Evolutionary conservation across 2,329 filamentous ascomycete species (phyloP).

Genomic region (Metarhizium anisopliae): DNA sequence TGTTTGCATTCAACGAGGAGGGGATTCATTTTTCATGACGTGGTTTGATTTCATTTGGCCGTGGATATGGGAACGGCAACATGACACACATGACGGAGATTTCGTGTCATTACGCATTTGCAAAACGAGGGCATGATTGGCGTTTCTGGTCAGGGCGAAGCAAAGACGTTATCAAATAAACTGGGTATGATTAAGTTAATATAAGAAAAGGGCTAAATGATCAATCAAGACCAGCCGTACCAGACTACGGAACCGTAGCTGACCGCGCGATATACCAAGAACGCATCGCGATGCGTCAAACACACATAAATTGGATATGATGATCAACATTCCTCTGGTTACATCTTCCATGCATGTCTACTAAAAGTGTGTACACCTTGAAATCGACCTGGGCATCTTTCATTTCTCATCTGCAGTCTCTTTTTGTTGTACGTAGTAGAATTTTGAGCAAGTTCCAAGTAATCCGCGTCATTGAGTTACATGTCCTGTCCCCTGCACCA

Average conservation of each 20-base stretch:
- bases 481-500: neutral
- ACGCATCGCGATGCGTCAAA: too few relatives aligned
- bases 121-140: neutral
- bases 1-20: conserved; percentile 79
- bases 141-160: neutral
- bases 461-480: neutral
- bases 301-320: neutral
- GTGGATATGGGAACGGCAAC: neutral
- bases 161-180: neutral
- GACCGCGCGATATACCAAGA: too few relatives aligned
- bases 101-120: neutral
- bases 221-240: too few relatives aligned
- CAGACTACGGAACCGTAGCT: too few relatives aligned
- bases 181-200: too few relatives aligned
- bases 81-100: neutral
- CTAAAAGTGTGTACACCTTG: neutral
- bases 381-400: neutral
- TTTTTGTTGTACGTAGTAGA: neutral
- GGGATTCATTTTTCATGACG: conserved; percentile 79
- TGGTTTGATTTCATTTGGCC: neutral
- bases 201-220: too few relatives aligned
- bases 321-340: neutral
- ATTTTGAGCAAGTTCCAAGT: neutral
- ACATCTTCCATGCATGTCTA: neutral
- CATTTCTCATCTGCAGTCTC: neutral